Percentiles rank a stretch among this genome's conserved stretches.
Evolutionary conservation across 305 asterid species (phyloP).

Genomic region (Solanum hybrid): DNA sequence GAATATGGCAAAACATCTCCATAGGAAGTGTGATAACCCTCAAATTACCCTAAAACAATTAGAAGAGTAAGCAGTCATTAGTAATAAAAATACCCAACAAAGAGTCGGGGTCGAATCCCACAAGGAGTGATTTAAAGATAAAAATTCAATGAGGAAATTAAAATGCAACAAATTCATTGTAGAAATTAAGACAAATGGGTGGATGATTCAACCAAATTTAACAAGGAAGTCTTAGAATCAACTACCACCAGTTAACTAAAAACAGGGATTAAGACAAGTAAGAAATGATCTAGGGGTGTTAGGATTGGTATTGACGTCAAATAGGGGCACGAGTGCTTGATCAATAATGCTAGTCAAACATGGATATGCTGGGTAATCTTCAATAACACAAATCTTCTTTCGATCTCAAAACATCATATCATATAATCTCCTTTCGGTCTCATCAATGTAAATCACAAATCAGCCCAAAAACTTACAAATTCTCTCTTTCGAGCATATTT

Average conservation of each 20-base stretch:
- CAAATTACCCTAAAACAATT: no score
- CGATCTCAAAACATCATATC: neutral
- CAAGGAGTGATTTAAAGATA: no score
- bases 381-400: neutral
- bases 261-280: neutral
- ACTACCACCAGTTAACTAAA: neutral
- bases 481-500: neutral
- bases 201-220: no score
- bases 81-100: no score
- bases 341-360: neutral
- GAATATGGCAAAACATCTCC: no score
- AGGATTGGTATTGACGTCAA: neutral
- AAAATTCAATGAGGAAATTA: no score
- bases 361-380: neutral
- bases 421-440: neutral
- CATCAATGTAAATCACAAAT: neutral
- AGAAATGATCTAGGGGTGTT: neutral
- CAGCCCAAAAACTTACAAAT: neutral
- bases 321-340: neutral
- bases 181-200: no score
- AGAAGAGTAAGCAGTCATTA: no score
- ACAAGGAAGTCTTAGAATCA: no score
- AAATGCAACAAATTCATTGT: no score
- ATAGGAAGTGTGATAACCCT: no score
- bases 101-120: no score